Evolutionary conservation across 2,329 filamentous ascomycete species (phyloP), one percentile per base, ranked within the genome.

Genomic region (Zymoseptoria ardabiliae): DNA sequence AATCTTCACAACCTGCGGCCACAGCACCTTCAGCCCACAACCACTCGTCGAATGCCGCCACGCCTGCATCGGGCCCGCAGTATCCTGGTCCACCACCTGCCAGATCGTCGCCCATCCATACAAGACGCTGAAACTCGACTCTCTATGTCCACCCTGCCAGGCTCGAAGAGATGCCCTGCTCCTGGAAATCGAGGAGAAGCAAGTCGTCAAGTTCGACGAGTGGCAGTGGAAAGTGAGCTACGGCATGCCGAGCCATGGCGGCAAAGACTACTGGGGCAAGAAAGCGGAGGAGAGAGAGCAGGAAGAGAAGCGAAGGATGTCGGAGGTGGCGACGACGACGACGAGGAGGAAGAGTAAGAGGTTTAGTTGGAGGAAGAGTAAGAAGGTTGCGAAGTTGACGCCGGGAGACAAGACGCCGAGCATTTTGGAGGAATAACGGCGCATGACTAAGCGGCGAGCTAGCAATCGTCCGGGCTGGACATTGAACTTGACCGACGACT

Each of bases 211-310:
- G 30, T 73, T 73, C 58, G 71, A 76, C 53, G 73, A 75, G 49
- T 73, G 72, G 71, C 69, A 68, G 58, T 77, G 75, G 75, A 75
- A 73, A 59, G 74, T 77, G 58, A 72, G 67, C 60, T 77, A 77
- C 60, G 69, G 67, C 9, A 63, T 69, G 62, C 69, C 67, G 59
- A 57, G 61, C 59, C 69, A 56, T 35, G 61, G 55, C 58, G 63
- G 64, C 4, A 64, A 70, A 58, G 57, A 74, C 63, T 65, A 65
- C 66, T 67, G 68, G 68, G 54, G 58, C 53, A 57, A 69, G 57
- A 64, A 65, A 56, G 58, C 61, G 55, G 60, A 66, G 22, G 67
- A 67, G 65, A 65, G 63, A 23, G 63, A 65, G 53, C 54, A 64
- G 55, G 55, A 59, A 58, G 60, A 65, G 62, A 58, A 59, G 62